A percentile compares a stretch with the other conserved stretches of the same genome.
Conservation (phyloP, 768 basidiomycete species). For the Clitopilus hobsonii region DNA sequence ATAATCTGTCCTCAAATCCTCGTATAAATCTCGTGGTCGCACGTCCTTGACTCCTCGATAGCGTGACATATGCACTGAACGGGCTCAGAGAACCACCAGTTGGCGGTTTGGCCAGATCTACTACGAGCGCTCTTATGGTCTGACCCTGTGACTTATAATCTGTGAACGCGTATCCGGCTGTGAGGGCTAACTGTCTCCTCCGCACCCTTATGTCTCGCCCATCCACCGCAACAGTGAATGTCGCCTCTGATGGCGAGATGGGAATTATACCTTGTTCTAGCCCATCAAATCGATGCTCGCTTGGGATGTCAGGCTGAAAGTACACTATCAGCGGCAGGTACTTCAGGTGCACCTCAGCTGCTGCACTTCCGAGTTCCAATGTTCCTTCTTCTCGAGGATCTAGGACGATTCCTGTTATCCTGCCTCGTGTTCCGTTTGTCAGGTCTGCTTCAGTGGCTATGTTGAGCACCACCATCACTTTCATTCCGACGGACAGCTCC, state of each 20-base stretch:
- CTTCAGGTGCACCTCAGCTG: too few species aligned
- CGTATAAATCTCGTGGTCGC: too few species aligned
- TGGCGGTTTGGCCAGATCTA: conserved; percentile 30
- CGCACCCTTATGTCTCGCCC: not conserved
- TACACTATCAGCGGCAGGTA: too few species aligned
- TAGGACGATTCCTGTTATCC: conserved; percentile 26
- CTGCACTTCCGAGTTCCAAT: too few species aligned
- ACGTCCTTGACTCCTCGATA: too few species aligned
- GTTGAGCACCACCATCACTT: conserved; percentile 34
- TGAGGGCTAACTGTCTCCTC: conserved; percentile 10
- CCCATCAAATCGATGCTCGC: too few species aligned
- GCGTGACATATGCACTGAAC: not conserved
- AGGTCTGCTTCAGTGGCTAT: conserved; percentile 35
- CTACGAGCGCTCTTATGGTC: conserved; percentile 18
- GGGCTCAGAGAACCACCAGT: not conserved
- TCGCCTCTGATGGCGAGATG: not conserved
- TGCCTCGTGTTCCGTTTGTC: conserved; percentile 30
- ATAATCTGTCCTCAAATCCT: too few species aligned
- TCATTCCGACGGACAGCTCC: conserved; percentile 30
- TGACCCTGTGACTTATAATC: conserved; percentile 40
- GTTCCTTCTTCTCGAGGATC: too few species aligned
- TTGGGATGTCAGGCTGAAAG: too few species aligned
- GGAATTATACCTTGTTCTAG: not conserved
- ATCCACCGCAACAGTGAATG: not conserved
- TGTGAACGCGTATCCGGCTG: conserved; percentile 35